Conservation (phyloP, 208 protist genomes). For the Strigomonas galati region DNA sequence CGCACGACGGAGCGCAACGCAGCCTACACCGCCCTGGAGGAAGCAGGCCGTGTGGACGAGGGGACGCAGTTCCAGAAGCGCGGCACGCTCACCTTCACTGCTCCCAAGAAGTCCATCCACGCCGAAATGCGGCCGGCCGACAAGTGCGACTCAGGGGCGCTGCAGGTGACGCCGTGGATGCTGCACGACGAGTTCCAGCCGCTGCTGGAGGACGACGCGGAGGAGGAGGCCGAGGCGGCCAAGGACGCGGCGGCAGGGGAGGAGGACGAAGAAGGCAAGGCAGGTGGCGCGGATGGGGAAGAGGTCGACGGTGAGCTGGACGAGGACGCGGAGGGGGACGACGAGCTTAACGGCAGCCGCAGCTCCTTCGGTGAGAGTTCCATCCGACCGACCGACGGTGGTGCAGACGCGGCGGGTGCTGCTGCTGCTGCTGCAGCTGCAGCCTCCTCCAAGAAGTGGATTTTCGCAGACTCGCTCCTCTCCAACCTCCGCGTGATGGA, state of each 20-base stretch:
- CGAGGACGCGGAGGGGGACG: constrained; percentile 15
- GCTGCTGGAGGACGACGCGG: constrained; percentile 28
- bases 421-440: constrained; percentile 9
- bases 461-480: constrained; percentile 75
- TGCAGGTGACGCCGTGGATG: constrained; percentile 89
- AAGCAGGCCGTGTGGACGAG: constrained; percentile 65
- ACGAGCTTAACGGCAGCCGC: constrained; percentile 34
- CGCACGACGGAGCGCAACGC: constrained; percentile 50
- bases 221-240: constrained; percentile 44
- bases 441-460: constrained; percentile 44
- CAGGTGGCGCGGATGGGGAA: constrained; percentile 46
- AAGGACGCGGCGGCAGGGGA: constrained; percentile 28
- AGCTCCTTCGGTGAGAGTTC: constrained; percentile 29
- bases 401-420: constrained; percentile 3
- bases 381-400: constrained; percentile 9
- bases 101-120: constrained; percentile 79
- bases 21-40: constrained; percentile 38
- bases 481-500: constrained; percentile 87
- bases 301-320: constrained; percentile 35
- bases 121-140: constrained; percentile 76
- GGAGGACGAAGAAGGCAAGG: constrained; percentile 17
- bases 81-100: constrained; percentile 76
- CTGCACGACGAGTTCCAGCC: constrained; percentile 76
- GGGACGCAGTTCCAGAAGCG: constrained; percentile 75
- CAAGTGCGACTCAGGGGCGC: constrained; percentile 42